Base-by-base conservation (phyloP, 208 protist species). In the Wallacemonas sp. region DNA sequence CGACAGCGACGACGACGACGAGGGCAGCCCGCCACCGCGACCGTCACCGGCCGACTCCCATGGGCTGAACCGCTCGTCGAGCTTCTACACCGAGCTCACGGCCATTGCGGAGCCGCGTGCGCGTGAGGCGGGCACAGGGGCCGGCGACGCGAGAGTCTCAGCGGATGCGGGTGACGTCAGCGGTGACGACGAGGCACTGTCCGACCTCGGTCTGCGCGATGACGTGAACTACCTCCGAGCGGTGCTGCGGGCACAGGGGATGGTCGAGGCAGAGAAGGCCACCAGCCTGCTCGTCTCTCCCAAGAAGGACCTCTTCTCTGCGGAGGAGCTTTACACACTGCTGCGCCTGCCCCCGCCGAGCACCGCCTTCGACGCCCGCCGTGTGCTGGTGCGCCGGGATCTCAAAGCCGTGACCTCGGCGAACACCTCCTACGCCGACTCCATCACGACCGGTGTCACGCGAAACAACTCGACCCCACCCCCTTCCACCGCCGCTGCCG, bases 291-390 rank as follows among this genome's bases (percentile, higher is more conserved):
- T 50, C 29, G n/a, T 58, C 21, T 50, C 57, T 3, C 41, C 52
- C 17, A 42, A 52, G 27, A 48, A 53, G 42, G 54, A 53, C 29
- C 33, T 66, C 22, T 45, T 73, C 19, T 38, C 33, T 32, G 67
- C 42, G 6, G 46, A 73, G 36, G 58, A 73, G 67, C 26, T 73
- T 17, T 46, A 73, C 55, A 32, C 30, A 17, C 67, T 73, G 21
- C 54, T 57, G 27, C 45, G 37, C 32, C 19, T 73, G 17, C 67
- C 67, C 6, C 59, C 48, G 15, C 46, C 67, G 9, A 59, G 42
- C 36, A 26, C 22, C 12, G 67, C 67, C 57, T 73, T 73, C 33
- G 59, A 66, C 38, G 52, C 60, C 4, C 29, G 50, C 15, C 4
- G 6, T 24, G 34, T 48, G 9, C 36, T 46, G 0, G 50, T 57